These are phyloP conservation scores for Mycena amicta DNA, from an alignment of 768 basidiomycete species.

Conservation along the genomic window DNA sequence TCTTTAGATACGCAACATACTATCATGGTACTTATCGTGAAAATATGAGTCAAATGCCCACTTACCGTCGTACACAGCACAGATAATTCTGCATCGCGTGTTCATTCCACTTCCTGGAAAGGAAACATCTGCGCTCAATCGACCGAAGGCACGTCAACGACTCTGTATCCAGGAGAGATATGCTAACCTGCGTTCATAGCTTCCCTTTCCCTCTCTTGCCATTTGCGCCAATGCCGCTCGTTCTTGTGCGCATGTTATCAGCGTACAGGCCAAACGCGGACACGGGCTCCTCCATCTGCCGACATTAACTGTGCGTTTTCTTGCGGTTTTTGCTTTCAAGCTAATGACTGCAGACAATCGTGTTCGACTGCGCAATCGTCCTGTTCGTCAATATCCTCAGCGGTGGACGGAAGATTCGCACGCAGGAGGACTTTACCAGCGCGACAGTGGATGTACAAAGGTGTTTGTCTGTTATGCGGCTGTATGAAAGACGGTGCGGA, in stretches of 20 bases:
- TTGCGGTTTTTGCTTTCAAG: neutral
- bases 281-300: slow-evolving; percentile 1
- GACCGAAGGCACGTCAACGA: neutral
- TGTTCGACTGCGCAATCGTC: slow-evolving; percentile 4
- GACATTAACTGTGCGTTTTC: neutral
- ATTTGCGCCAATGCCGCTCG: slow-evolving; percentile 7
- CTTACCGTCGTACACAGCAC: neutral
- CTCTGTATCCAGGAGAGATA: no score
- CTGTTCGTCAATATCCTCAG: slow-evolving; percentile 3
- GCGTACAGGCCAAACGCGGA: neutral
- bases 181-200: neutral
- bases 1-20: slow-evolving; percentile 12
- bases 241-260: neutral
- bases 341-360: neutral
- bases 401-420: neutral
- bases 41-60: neutral
- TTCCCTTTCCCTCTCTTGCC: neutral
- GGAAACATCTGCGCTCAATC: neutral
- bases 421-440: neutral
- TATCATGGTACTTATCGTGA: slow-evolving; percentile 23
- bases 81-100: slow-evolving; percentile 14
- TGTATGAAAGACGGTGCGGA: neutral
- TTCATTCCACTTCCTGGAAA: slow-evolving; percentile 7
- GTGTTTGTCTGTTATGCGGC: neutral
- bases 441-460: neutral